A percentile compares a stretch with the other conserved stretches of the same genome.
phyloP scores from a whole-genome alignment of 768 basidiomycete genomes.

The Coprinellus micaceus region DNA sequence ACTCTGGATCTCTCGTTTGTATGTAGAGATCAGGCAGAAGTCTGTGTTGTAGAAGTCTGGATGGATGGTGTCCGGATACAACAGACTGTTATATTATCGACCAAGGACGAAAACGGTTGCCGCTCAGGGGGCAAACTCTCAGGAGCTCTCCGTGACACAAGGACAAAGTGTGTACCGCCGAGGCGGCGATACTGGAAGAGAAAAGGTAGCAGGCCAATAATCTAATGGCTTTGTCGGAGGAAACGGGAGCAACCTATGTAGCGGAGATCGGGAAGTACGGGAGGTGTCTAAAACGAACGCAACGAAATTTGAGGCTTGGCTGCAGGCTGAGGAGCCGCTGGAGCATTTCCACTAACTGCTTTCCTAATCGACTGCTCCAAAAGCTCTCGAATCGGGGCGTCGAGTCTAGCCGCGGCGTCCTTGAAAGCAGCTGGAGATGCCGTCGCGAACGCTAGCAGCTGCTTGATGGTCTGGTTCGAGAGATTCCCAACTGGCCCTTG shows the following conservation, averaged over 20 bases:
- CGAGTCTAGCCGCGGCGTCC: slow-evolving; percentile 71
- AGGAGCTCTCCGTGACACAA: no score
- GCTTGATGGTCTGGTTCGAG: slow-evolving; percentile 57
- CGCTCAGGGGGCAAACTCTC: no score
- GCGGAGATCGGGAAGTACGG: no score
- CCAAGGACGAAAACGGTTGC: no score
- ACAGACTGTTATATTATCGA: no score
- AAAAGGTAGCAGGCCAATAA: no score
- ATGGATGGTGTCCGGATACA: no score
- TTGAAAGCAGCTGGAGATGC: slow-evolving; percentile 75
- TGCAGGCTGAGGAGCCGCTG: slow-evolving; percentile 27
- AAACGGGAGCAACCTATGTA: neutral
- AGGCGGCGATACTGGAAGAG: neutral
- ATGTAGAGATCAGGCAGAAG: no score
- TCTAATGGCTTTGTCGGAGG: neutral
- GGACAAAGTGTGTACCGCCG: no score
- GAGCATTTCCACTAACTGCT: slow-evolving; percentile 52
- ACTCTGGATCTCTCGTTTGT: no score
- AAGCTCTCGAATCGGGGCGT: slow-evolving; percentile 49
- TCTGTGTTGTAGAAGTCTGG: no score
- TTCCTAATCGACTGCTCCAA: slow-evolving; percentile 79
- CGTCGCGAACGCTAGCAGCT: slow-evolving; percentile 71
- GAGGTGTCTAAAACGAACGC: slow-evolving; percentile 56
- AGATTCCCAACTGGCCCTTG: slow-evolving; percentile 29
- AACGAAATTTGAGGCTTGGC: slow-evolving; percentile 77